Evolutionary conservation across 345 rosid species (phyloP).

Genomic region (Populus nigra): DNA sequence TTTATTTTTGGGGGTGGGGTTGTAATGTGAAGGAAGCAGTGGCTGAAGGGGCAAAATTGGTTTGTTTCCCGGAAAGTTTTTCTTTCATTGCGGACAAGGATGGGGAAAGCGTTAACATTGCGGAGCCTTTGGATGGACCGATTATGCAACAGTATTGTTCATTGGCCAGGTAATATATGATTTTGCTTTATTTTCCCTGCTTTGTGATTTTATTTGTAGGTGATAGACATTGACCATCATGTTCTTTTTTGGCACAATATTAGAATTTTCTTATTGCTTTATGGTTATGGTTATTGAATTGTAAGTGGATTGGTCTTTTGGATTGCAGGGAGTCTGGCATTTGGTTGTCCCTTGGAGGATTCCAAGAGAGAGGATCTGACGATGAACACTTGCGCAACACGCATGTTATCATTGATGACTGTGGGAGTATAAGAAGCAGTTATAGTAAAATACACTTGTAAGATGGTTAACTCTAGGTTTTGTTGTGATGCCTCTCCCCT

Average conservation of each 20-base stretch:
- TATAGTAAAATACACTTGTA: conserved; percentile 84
- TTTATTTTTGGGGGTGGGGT: background rate
- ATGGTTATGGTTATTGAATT: background rate
- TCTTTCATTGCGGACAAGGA: conserved; percentile 59
- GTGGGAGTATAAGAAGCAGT: conserved; percentile 62
- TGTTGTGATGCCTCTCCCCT: background rate
- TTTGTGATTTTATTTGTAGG: background rate
- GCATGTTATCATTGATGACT: conserved; percentile 76
- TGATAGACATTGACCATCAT: background rate
- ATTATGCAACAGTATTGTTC: conserved; percentile 77
- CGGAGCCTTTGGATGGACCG: conserved; percentile 80
- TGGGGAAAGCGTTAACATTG: conserved; percentile 71
- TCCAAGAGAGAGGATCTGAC: conserved; percentile 77
- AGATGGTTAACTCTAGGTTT: conserved; percentile 12
- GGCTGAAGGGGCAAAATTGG: conserved; percentile 73
- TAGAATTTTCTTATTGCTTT: background rate
- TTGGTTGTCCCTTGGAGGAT: conserved; percentile 95
- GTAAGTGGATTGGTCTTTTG: background rate
- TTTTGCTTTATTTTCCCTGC: background rate
- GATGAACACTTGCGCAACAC: conserved; percentile 71
- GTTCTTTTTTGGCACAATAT: background rate
- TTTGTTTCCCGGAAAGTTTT: conserved; percentile 88
- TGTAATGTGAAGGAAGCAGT: conserved; percentile 67
- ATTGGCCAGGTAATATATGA: conserved; percentile 63
- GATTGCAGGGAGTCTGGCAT: conserved; percentile 62